Base-by-base conservation (phyloP, 164 flowering plant genomes). In the Magnolia changhungtana region DNA sequence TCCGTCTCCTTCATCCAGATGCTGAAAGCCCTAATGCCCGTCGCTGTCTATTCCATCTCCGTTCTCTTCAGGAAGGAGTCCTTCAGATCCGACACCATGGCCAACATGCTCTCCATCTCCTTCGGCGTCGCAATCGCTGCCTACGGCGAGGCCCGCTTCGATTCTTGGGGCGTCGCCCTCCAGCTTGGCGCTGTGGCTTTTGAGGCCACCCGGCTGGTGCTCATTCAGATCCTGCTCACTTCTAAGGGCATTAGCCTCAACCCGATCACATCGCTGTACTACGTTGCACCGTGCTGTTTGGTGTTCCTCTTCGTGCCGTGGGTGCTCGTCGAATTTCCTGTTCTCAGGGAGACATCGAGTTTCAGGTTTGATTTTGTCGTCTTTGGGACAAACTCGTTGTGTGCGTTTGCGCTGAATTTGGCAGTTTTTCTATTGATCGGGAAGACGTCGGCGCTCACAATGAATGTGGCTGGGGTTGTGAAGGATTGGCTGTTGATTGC, bases 11-110 rank as follows among this genome's bases (percentile, higher is more conserved):
- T 86, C 78, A 86, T 86, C 59, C 89, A 86, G 71, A 86, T 86
- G 89, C 81, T 86, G 29, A 86, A 86, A 69, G 89, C 89, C 64
- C 73, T 86, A 1, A 86, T 86, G 89, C 89, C 89, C 10, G 89
- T 86, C 27, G 89, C 89, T 55, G 89, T 86, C 8, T 86, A 86
- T 73, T 81, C 84, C n/a, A 80, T 83, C 69, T 82, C 83, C 7
- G 82, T 86, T 55, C 23, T 67, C 59, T 75, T 83, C 55, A 78
- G 80, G 59, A 81, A 80, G 63, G 88, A 86, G 59, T 2, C 72
- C 0, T 86, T 84, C 74, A 78, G 77, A 67, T 63, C 83, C 3
- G 74, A 76, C 3, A 49, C 80, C 20, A 83, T 86, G 86, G 29
- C 78, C 9, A 86, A 86, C 37, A 86, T 86, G 88, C 21, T 86